A percentile compares a stretch with the other conserved stretches of the same genome.
phyloP scores from a whole-genome alignment of 2,329 filamentous ascomycete species.

The Calonectria naviculata region DNA sequence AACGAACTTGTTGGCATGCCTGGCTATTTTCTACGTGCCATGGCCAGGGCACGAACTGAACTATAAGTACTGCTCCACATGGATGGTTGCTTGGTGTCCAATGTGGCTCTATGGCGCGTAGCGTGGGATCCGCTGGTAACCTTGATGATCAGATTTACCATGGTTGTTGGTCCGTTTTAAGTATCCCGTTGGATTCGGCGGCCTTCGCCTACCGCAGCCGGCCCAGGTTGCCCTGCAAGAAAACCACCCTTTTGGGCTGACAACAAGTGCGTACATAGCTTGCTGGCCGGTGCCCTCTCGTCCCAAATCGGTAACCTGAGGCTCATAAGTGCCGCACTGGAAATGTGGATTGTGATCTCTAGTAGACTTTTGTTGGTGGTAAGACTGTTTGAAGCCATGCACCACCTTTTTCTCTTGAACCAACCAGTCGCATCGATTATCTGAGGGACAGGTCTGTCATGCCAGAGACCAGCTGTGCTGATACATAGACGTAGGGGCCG shows the following conservation, averaged over 20 bases:
- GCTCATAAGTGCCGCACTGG: conserved; percentile 11
- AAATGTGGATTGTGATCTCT: conserved; percentile 11
- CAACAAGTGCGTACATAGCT: background rate
- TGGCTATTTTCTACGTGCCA: background rate
- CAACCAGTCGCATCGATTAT: conserved; percentile 10
- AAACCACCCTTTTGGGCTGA: background rate
- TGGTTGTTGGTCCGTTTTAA: conserved; percentile 6
- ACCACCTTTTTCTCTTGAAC: background rate
- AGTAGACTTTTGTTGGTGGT: conserved; percentile 5
- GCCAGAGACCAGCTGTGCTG: background rate
- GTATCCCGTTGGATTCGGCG: conserved; percentile 9
- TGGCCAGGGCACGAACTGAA: conserved; percentile 6
- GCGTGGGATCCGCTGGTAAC: conserved; percentile 26
- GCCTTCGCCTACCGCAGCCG: background rate
- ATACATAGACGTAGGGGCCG: background rate
- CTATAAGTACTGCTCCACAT: conserved; percentile 21
- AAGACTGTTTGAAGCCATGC: background rate
- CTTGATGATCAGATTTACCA: conserved; percentile 30
- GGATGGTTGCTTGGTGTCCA: conserved; percentile 2
- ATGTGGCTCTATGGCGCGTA: conserved; percentile 5
- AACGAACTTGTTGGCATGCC: too few species aligned
- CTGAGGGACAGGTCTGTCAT: conserved; percentile 7
- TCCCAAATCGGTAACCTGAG: background rate
- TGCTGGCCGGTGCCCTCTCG: background rate
- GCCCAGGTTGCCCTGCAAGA: background rate